Base-by-base conservation (phyloP, 805 yeast genomes). In the Yarrowia alimentaria region DNA sequence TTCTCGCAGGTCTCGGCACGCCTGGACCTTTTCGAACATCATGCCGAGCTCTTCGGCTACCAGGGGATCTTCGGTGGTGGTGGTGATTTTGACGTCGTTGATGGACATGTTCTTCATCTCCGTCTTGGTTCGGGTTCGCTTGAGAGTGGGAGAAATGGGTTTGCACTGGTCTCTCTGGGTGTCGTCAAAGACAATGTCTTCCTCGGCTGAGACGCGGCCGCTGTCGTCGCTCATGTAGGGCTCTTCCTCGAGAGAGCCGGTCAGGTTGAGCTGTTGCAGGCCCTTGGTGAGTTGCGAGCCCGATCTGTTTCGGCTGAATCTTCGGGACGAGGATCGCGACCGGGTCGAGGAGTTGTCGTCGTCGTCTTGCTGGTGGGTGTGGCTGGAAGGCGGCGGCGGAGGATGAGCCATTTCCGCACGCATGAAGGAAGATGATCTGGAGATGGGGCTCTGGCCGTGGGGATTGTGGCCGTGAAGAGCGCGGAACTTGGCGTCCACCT, bases 1-100 rank as follows among this genome's bases (percentile, higher is more conserved):
- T 58, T 77, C 80, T 64, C 99, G 80, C 55, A 86, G 62, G 10
- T 77, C 79, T 54, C 91, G 74, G 62, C 96, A 85, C 28, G 60
- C 60, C 25, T 64, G 63, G 5, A 72, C 71, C 20, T 60, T 60
- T 13, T 52, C 38, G 55, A 69, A 71, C 61, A 72, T 69, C 29
- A 51, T 47, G 25, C 55, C 54, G 18, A 71, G 59, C 55, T 71
- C 75, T 13, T 58, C 56, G 17, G 61, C 53, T 18, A 68, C 61
- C 10, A 42, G 57, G 6, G 69, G 65, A 49, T 64, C 64, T 22
- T 67, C 69, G 9, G 35, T 31, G 11, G 50, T 31, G 7, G 50
- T 31, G 6, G 37, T 52, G 25, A 29, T 43, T 13, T 43, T 30
- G n/a, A 43, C 50, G 22, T 43, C 37, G 29, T 43, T 43, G 37